Evolutionary conservation across 148 eudicot genomes (phyloP).

Genomic region (Rhododendron mucronatum): DNA sequence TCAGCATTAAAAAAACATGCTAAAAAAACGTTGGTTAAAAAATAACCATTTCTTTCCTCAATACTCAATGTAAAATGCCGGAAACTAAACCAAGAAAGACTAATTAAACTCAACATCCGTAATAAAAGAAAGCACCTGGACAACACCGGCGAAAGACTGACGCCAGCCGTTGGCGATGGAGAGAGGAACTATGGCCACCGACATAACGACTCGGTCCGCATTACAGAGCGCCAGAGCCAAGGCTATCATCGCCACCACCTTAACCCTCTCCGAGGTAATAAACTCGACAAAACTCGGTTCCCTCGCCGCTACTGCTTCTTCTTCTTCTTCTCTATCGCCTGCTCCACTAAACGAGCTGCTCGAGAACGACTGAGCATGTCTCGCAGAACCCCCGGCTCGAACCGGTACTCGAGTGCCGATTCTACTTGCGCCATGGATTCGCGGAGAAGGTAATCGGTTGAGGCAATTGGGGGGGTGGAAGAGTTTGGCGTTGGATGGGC

Average conservation of each 20-base stretch:
- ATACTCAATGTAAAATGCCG: neutral
- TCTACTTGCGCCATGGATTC: neutral
- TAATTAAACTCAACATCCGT: neutral
- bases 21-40: neutral
- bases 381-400: constrained; percentile 24
- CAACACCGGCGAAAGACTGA: constrained; percentile 79
- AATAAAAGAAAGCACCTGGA: constrained; percentile 44
- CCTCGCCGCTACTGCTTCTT: neutral
- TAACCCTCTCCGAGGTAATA: constrained; percentile 84
- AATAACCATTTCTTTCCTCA: neutral
- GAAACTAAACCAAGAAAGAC: neutral
- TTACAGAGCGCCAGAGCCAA: constrained; percentile 86
- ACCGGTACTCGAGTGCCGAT: neutral
- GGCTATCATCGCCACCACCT: constrained; percentile 87
- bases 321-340: neutral
- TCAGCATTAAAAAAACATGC: neutral
- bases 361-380: constrained; percentile 16
- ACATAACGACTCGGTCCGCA: constrained; percentile 97
- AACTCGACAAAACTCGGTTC: constrained; percentile 57
- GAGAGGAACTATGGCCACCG: constrained; percentile 84
- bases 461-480: neutral
- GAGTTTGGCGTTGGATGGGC: neutral
- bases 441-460: neutral
- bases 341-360: neutral
- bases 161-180: constrained; percentile 66